Conservation (phyloP, 1,284 basidiomycete species). For the Trichosporon coremiiforme region DNA sequence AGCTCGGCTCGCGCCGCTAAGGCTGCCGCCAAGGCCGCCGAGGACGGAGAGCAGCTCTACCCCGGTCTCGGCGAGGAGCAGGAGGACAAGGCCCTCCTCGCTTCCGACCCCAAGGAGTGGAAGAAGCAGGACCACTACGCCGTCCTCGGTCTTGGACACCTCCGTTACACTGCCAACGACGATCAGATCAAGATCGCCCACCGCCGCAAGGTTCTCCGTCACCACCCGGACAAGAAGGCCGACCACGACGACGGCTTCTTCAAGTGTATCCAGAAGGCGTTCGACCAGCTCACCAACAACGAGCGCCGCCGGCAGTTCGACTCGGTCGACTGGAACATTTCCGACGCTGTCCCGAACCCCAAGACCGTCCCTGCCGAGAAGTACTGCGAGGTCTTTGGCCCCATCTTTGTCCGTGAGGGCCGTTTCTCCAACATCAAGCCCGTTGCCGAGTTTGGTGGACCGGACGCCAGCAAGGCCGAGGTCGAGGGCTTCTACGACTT, state of each 20-base stretch:
- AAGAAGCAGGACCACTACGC: slow-evolving; percentile 99
- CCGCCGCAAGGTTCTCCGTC: slow-evolving; percentile 97
- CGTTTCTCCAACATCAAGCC: slow-evolving; percentile 87
- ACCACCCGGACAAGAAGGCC: slow-evolving; percentile 99
- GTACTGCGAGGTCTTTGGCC: slow-evolving; percentile 62
- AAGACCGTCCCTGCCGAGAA: slow-evolving; percentile 64
- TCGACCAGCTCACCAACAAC: slow-evolving; percentile 83
- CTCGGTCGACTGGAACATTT: slow-evolving; percentile 85
- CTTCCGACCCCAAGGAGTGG: slow-evolving; percentile 95
- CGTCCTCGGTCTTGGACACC: slow-evolving; percentile 87
- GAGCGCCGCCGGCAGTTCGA: slow-evolving; percentile 95
- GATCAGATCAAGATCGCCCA: slow-evolving; percentile 97
- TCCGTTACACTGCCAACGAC: slow-evolving; percentile 82
- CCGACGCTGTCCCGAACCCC: slow-evolving; percentile 74
- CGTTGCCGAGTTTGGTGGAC: slow-evolving; percentile 77
- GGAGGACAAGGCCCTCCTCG: slow-evolving; percentile 72
- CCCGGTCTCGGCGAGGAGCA: slow-evolving; percentile 92
- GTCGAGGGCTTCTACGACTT: slow-evolving; percentile 97
- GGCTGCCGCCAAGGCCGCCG: slow-evolving; percentile 63
- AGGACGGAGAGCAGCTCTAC: slow-evolving; percentile 68
- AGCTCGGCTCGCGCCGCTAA: slow-evolving; percentile 58
- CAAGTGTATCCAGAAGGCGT: slow-evolving; percentile 98
- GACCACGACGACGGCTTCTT: slow-evolving; percentile 97
- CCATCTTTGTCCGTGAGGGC: slow-evolving; percentile 86
- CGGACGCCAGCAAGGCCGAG: slow-evolving; percentile 72